Evolutionary conservation across 2,329 filamentous ascomycete genomes (phyloP).

Genomic region (Scedosporium minutisporum): DNA sequence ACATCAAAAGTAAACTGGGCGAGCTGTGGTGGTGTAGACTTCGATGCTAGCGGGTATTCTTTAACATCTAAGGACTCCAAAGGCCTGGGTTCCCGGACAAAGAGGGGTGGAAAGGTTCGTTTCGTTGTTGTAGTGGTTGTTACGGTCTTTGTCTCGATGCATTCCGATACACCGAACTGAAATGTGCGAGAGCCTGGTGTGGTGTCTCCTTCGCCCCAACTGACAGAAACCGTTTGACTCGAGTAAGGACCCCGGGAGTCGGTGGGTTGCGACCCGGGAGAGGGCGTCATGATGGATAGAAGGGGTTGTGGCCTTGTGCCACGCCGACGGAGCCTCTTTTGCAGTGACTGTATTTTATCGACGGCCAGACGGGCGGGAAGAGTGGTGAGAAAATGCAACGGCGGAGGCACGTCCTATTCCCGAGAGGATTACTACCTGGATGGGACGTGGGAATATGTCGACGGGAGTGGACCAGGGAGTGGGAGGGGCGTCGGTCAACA

Average conservation of each 20-base stretch:
- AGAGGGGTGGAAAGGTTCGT: conserved; percentile 72
- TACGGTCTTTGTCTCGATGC: conserved; percentile 61
- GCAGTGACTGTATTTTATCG: not conserved
- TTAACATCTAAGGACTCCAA: conserved; percentile 71
- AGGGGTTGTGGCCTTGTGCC: not conserved
- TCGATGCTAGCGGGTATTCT: conserved; percentile 77
- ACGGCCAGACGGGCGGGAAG: not conserved
- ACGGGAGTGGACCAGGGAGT: not conserved
- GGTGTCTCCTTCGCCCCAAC: conserved; percentile 31
- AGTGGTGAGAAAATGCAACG: not conserved
- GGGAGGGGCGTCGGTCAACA: conserved; percentile 1
- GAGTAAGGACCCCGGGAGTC: conserved; percentile 23
- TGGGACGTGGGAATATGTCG: not conserved
- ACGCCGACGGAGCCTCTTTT: not conserved
- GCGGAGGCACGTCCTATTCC: conserved; percentile 1
- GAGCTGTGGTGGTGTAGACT: conserved; percentile 71
- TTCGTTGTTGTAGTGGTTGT: conserved; percentile 91
- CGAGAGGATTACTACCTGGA: not conserved
- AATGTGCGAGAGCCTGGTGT: conserved; percentile 26
- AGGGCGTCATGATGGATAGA: conserved; percentile 25
- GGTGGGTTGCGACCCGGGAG: conserved; percentile 16
- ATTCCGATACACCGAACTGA: conserved; percentile 53
- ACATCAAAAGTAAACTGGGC: conserved; percentile 65
- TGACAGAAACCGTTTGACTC: conserved; percentile 35
- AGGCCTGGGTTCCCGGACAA: conserved; percentile 63